Evolutionary conservation across 371 early-diverging fungal species (phyloP).

Genomic region (Zychaea mexicana): DNA sequence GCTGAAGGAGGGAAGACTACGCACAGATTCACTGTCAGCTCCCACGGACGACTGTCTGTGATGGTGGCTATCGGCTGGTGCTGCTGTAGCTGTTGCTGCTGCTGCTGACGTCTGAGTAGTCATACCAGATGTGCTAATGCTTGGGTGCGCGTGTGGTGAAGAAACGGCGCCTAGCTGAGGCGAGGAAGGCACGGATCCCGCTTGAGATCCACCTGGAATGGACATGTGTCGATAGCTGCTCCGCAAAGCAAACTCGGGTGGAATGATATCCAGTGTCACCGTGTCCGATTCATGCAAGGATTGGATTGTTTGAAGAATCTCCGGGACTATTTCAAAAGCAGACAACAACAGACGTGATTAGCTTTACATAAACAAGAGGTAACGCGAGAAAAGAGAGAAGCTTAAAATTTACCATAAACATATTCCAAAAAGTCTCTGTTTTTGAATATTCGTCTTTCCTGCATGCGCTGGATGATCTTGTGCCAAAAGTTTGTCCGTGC

Average conservation of each 20-base stretch:
- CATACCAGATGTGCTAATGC: not conserved
- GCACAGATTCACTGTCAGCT: not conserved
- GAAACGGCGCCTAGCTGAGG: constrained; percentile 6
- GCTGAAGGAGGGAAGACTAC: constrained; percentile 6
- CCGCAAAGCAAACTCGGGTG: constrained; percentile 48
- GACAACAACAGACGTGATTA: not conserved
- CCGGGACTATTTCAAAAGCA: constrained; percentile 26
- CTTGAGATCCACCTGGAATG: not conserved
- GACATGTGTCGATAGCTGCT: constrained; percentile 35
- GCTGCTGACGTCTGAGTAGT: not conserved
- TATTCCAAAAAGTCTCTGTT: constrained; percentile 50
- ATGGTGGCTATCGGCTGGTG: not conserved
- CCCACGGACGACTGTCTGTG: not conserved
- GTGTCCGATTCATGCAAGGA: constrained; percentile 39
- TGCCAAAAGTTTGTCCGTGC: constrained; percentile 43
- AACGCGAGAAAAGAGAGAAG: too few species aligned
- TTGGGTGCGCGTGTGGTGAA: constrained; percentile 5
- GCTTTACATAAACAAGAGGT: too few species aligned
- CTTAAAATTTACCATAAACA: constrained; percentile 40
- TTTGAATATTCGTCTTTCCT: constrained; percentile 42
- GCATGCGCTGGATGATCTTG: constrained; percentile 40
- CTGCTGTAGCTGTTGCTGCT: not conserved
- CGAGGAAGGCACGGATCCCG: constrained; percentile 14
- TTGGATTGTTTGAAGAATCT: constrained; percentile 42
- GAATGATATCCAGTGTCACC: constrained; percentile 49